Conservation (phyloP, 2,329 filamentous ascomycete genomes). For the Drechslerella coelobrocha region DNA sequence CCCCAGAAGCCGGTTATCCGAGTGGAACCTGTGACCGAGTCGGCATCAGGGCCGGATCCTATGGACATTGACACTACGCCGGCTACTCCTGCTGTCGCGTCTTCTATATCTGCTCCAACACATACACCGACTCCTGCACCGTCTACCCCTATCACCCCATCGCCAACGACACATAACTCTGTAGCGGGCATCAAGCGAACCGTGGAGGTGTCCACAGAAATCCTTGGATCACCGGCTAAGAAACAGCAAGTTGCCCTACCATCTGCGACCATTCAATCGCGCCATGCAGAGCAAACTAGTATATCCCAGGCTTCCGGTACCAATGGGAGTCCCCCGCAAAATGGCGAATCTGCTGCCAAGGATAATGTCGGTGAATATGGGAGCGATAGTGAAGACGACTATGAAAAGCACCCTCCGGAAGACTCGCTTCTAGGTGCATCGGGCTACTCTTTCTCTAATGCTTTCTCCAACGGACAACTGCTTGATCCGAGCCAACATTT, state of each 20-base stretch:
- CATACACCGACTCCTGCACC: not conserved
- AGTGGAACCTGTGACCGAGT: slow-evolving; percentile 4
- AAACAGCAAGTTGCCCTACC: slow-evolving; percentile 22
- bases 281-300: slow-evolving; percentile 16
- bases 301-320: slow-evolving; percentile 18
- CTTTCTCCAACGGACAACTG: slow-evolving; percentile 44
- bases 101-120: not conserved
- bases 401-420: slow-evolving; percentile 48
- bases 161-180: not conserved
- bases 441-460: slow-evolving; percentile 50
- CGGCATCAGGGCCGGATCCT: slow-evolving; percentile 11
- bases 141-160: slow-evolving; percentile 1
- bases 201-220: slow-evolving; percentile 19
- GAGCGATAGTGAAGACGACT: slow-evolving; percentile 46
- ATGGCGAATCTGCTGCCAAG: slow-evolving; percentile 6
- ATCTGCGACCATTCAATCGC: slow-evolving; percentile 3
- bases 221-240: slow-evolving; percentile 25
- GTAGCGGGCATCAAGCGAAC: slow-evolving; percentile 32
- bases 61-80: slow-evolving; percentile 9
- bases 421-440: slow-evolving; percentile 49
- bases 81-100: slow-evolving; percentile 1
- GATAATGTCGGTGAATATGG: slow-evolving; percentile 30
- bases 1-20: slow-evolving; percentile 14
- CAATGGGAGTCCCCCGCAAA: slow-evolving; percentile 2
- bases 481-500: slow-evolving; percentile 60